A percentile compares a stretch with the other conserved stretches of the same genome.
phyloP scores from a whole-genome alignment of 345 rosid species.

The Rhodamnia argentea region DNA sequence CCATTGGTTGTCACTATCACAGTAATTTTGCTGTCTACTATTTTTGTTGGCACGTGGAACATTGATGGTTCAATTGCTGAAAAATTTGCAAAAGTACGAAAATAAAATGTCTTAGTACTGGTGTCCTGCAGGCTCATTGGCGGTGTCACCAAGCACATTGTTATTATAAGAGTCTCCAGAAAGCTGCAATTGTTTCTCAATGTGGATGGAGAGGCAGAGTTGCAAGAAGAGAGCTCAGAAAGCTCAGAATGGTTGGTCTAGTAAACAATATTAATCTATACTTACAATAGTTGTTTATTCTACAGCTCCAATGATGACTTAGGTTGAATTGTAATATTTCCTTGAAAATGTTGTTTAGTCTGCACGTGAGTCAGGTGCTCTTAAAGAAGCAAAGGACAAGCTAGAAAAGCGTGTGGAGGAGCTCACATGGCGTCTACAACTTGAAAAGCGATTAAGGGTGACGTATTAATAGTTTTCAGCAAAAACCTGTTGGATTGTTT shows the following conservation, averaged over 20 bases:
- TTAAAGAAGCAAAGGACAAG: conserved; percentile 87
- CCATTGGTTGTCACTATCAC: background rate
- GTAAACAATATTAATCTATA: background rate
- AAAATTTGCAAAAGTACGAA: background rate
- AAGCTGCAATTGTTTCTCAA: conserved; percentile 69
- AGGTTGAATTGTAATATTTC: background rate
- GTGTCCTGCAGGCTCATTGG: conserved; percentile 48
- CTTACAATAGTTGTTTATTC: background rate
- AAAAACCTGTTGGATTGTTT: background rate
- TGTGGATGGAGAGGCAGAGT: conserved; percentile 98
- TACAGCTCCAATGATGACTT: background rate
- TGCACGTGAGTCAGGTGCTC: conserved; percentile 93
- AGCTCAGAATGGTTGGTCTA: conserved; percentile 70
- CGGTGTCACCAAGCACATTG: conserved; percentile 49
- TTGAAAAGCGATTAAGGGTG: conserved; percentile 96
- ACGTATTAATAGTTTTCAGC: background rate
- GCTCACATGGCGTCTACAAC: conserved; percentile 89
- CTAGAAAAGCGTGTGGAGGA: conserved; percentile 98
- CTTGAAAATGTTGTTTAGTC: conserved; percentile 31
- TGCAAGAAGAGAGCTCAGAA: conserved; percentile 85
- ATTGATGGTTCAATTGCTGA: background rate
- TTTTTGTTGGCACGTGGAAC: background rate
- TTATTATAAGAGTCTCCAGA: conserved; percentile 78
- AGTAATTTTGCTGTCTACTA: background rate
- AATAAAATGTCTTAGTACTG: conserved; percentile 2